Base-by-base conservation (phyloP, 2,329 filamentous ascomycete genomes). In the Cercospora janseana region DNA sequence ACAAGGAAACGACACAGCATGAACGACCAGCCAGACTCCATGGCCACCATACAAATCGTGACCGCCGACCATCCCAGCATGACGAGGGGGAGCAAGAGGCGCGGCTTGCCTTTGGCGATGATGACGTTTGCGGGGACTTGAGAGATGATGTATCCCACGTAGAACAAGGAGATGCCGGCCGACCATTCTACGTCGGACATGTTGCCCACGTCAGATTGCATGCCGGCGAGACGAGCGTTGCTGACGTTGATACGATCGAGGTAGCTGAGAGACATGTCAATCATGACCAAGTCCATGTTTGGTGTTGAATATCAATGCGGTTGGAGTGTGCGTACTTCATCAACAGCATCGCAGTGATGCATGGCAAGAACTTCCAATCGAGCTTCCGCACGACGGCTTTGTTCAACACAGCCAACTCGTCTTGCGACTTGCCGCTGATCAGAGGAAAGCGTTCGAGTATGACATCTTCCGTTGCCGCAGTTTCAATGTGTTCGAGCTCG, bases 1-100 rank as follows among this genome's bases (percentile, higher is more conserved):
- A 76, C 69, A 29, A 75, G 74, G 55, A 70, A 75, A 52, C 68
- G 62, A 45, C 65, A 75, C 21, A 71, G 72, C 13, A 62, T 72
- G 28, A 66, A 57, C 3, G 63, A 66, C 64, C 73, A 75, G 27
- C 68, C 74, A 56, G 51, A 70, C 63, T 24, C 64, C 53, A 53
- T 44, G 3, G 46, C 51, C 13, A 46, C 49, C 43, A 46, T 52
- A 18, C 42, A 52, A 12, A 41, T 46, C 10, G 24, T 52, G 15
- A 46, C 43, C 4, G 23, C 26, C 1, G 49, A 46, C 49, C 49
- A 52, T 13, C 21, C 32, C 9, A 46, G 43, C 49, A 52, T 52
- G n/a, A 38, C 6, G 1, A 46, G 15, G 1, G 49, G 49, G 2
- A 52, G 13, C 7, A 52, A 20, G 1, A 52, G 12, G 13, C 43